Conservation (phyloP, 257 asterid genomes). For the Lavandula angustifolia region DNA sequence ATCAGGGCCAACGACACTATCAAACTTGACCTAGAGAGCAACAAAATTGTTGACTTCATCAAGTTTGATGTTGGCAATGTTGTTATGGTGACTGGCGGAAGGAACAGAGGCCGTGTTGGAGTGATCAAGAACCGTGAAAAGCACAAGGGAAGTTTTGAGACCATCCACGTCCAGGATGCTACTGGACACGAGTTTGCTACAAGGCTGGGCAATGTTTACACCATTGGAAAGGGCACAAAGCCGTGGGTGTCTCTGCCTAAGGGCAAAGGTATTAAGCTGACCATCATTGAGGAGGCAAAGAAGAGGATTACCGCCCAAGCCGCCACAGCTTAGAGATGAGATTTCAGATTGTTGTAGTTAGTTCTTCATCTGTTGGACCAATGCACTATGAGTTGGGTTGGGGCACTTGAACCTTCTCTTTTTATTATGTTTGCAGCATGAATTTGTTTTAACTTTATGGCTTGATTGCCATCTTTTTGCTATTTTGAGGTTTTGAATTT, state of each 20-base stretch:
- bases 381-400: background rate
- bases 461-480: slow-evolving; percentile 11
- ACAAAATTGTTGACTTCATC: slow-evolving; percentile 61
- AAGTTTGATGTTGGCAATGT: slow-evolving; percentile 78
- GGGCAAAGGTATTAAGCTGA: slow-evolving; percentile 72
- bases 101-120: slow-evolving; percentile 81
- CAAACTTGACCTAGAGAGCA: slow-evolving; percentile 59
- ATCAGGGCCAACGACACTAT: slow-evolving; percentile 77
- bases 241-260: slow-evolving; percentile 80
- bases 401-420: background rate
- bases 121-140: slow-evolving; percentile 75
- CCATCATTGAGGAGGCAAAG: slow-evolving; percentile 67
- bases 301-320: slow-evolving; percentile 65
- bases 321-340: slow-evolving; percentile 46
- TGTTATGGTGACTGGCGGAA: slow-evolving; percentile 81
- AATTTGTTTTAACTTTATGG: background rate
- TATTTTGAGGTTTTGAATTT: background rate
- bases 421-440: background rate
- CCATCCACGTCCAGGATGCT: slow-evolving; percentile 65
- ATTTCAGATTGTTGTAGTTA: background rate
- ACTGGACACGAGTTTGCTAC: slow-evolving; percentile 77
- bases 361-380: background rate
- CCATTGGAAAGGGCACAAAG: slow-evolving; percentile 69
- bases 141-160: slow-evolving; percentile 75
- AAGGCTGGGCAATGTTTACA: slow-evolving; percentile 64